Conservation (phyloP, 192 early-diverging fungal species). For the Gryganskiella cystojenkinii region DNA sequence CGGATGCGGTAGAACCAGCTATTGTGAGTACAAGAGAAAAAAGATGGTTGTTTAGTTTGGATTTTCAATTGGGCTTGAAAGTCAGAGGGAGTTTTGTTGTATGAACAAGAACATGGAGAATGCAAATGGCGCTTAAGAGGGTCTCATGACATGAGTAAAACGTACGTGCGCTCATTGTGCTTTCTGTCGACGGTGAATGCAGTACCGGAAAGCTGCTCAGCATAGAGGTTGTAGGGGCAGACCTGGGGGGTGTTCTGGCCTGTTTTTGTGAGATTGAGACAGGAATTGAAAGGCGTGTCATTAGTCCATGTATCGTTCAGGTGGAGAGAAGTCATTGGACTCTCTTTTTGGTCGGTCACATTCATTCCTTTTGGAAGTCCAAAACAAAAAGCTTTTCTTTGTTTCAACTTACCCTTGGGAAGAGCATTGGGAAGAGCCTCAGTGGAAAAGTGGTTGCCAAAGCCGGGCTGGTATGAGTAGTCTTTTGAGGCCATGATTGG, state of each 20-base stretch:
- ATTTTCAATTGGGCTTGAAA: too few relatives aligned
- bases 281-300: too few relatives aligned
- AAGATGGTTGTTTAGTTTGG: background rate
- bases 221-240: slow-evolving; percentile 90
- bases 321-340: too few relatives aligned
- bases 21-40: background rate
- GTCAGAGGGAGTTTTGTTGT: background rate
- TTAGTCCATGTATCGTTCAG: too few relatives aligned
- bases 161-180: slow-evolving; percentile 81
- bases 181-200: slow-evolving; percentile 88
- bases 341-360: too few relatives aligned
- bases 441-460: slow-evolving; percentile 89
- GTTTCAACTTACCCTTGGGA: slow-evolving; percentile 70
- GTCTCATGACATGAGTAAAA: background rate
- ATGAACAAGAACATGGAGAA: background rate
- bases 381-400: too few relatives aligned
- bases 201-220: slow-evolving; percentile 94
- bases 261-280: slow-evolving; percentile 25
- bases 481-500: slow-evolving; percentile 42
- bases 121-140: too few relatives aligned
- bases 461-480: slow-evolving; percentile 81
- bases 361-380: too few relatives aligned
- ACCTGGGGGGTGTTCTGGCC: slow-evolving; percentile 94
- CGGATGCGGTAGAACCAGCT: slow-evolving; percentile 97
- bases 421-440: slow-evolving; percentile 87